Base-by-base conservation (phyloP, 129 eudicot species). In the Flaveria ramosissima region DNA sequence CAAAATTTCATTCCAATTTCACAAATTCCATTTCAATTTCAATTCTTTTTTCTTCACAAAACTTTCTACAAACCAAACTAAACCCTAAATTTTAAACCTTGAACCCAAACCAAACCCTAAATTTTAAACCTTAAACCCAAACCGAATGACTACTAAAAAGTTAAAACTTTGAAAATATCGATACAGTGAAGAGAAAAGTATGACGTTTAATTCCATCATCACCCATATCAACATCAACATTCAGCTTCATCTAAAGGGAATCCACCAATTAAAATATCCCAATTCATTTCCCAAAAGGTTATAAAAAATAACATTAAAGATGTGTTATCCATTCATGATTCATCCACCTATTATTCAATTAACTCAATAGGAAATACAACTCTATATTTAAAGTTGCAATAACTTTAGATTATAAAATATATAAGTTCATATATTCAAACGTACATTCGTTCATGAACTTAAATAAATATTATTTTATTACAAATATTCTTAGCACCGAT, bases 201-300 rank as follows among this genome's bases (percentile, higher is more conserved):
- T 41, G 56, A 20, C 14, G 36, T 16, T 16, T 42, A 59, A 43
- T 71, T 72, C 67, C 19, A 55, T 72, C 30, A 42, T 51, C 41
- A 61, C 59, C 26, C 26, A 60, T 46, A 47, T 47, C 53, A 47
- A 47, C n/a, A 47, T 47, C 53, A 47, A 47, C n/a, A 8, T 13
- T 45, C 59, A 20, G 13, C 26, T 21, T 68, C 46, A 42, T 13
- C 9, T 75, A 41, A 39, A 43, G 46, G 6, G 59, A 68, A 32
- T 77, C 75, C 81, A 68, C 53, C 45, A 41, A 41, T 20, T 11
- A 51, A 66, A 51, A 39, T 39, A 76, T 52, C 53, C 14, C 42
- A 4, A 51, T 24, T 61, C n/a, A 48, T 64, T 21, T 65, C 15
- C 8, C 42, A 23, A 47, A 70, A 9, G 14, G 9, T 3, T 30